Evolutionary conservation across 768 basidiomycete species (phyloP).

Genomic region (Coprinopsis marcescibilis): DNA sequence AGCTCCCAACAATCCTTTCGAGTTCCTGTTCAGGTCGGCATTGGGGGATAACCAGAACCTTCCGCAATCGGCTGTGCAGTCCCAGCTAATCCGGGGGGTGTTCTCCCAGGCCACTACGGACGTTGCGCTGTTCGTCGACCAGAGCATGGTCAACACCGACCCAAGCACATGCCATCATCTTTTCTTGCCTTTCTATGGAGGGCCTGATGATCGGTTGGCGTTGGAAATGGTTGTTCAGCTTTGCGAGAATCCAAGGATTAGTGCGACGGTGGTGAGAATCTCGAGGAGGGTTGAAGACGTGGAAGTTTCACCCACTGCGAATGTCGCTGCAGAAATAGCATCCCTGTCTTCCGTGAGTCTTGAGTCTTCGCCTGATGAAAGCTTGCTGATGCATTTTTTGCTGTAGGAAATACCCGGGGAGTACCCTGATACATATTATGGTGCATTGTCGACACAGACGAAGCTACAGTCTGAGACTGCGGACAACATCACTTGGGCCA

Average conservation of each 20-base stretch:
- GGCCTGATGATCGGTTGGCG: constrained; percentile 87
- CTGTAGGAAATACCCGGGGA: constrained; percentile 26
- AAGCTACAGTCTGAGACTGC: constrained; percentile 78
- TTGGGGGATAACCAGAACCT: constrained; percentile 59
- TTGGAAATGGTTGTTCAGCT: constrained; percentile 82
- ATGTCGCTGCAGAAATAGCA: too few relatives aligned
- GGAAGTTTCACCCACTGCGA: too few relatives aligned
- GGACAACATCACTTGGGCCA: constrained; percentile 71
- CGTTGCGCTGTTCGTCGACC: constrained; percentile 82
- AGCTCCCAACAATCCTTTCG: constrained; percentile 59
- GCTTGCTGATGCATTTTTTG: constrained; percentile 22
- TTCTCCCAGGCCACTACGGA: constrained; percentile 69
- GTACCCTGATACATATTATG: constrained; percentile 65
- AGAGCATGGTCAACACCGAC: constrained; percentile 38
- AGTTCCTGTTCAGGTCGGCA: constrained; percentile 45
- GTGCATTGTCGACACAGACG: constrained; percentile 53
- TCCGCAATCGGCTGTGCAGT: constrained; percentile 51
- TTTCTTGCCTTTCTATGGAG: constrained; percentile 90
- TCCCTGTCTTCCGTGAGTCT: too few relatives aligned
- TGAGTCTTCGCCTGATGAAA: too few relatives aligned
- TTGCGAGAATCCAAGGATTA: constrained; percentile 60
- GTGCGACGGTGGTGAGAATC: constrained; percentile 72
- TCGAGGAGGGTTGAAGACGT: too few relatives aligned
- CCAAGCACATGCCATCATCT: constrained; percentile 46
- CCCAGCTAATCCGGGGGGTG: constrained; percentile 78